Evolutionary conservation across 169 alveolate genomes (phyloP).

Genomic region (Babesia bovis): DNA sequence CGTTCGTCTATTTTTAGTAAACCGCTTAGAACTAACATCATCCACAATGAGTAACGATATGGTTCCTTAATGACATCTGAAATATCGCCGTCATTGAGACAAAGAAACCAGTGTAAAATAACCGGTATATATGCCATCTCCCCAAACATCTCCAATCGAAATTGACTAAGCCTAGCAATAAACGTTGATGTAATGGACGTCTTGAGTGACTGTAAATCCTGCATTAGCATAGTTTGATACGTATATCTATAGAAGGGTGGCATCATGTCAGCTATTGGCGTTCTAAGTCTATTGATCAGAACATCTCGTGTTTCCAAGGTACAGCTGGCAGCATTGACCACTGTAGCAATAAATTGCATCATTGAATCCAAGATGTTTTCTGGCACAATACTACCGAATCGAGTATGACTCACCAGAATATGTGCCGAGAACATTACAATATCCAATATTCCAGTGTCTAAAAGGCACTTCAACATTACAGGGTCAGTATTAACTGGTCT

Average conservation of each 20-base stretch:
- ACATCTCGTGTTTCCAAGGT: neutral
- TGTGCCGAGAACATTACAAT: slow-evolving; percentile 11
- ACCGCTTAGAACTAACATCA: neutral
- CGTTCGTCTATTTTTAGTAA: neutral
- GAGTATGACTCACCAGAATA: neutral
- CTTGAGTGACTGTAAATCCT: slow-evolving; percentile 12
- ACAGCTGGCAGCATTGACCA: neutral
- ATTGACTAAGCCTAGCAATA: slow-evolving; percentile 8
- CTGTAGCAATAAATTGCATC: slow-evolving; percentile 5
- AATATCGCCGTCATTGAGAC: slow-evolving; percentile 2
- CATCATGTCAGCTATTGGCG: neutral
- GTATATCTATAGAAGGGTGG: slow-evolving; percentile 9
- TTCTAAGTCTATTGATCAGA: neutral
- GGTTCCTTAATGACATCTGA: slow-evolving; percentile 1
- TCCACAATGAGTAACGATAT: neutral
- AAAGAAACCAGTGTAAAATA: slow-evolving; percentile 6
- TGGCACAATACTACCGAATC: slow-evolving; percentile 11
- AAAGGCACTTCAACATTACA: neutral
- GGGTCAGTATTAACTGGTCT: neutral
- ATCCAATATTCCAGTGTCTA: slow-evolving; percentile 17
- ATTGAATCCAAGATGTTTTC: neutral
- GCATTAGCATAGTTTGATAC: neutral
- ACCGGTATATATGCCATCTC: slow-evolving; percentile 11
- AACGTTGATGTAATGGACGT: neutral
- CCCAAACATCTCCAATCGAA: slow-evolving; percentile 30